Evolutionary conservation across 2,329 filamentous ascomycete genomes (phyloP).

Genomic region (Fusarium decemcellulare): DNA sequence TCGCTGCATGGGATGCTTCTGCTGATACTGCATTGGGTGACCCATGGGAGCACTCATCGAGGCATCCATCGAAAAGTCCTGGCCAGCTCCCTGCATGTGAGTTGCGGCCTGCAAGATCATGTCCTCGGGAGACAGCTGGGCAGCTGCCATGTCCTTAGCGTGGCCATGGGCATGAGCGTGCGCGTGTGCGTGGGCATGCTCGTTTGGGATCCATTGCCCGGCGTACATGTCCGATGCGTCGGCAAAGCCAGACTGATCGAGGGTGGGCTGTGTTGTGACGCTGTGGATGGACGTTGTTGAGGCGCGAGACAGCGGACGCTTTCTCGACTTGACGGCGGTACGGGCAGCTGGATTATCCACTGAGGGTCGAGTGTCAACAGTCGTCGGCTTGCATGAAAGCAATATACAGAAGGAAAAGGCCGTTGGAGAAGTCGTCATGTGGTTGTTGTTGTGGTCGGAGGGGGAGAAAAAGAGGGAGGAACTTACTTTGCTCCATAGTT

Average conservation of each 20-base stretch:
- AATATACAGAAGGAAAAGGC: neutral
- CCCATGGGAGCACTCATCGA: slow-evolving; percentile 60
- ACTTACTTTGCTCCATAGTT: slow-evolving; percentile 56
- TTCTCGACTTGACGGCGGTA: slow-evolving; percentile 58
- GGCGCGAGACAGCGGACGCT: slow-evolving; percentile 67
- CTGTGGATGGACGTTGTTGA: slow-evolving; percentile 72
- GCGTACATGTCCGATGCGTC: slow-evolving; percentile 62
- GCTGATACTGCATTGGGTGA: slow-evolving; percentile 60
- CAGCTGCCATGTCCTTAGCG: slow-evolving; percentile 59
- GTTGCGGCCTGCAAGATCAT: slow-evolving; percentile 71
- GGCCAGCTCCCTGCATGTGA: slow-evolving; percentile 66
- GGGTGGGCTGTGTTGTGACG: slow-evolving; percentile 64
- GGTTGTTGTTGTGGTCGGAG: slow-evolving; percentile 25
- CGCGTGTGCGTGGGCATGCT: slow-evolving; percentile 40
- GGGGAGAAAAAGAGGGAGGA: slow-evolving; percentile 33
- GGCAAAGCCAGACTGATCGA: slow-evolving; percentile 63
- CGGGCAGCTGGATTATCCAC: slow-evolving; percentile 50
- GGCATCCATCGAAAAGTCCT: slow-evolving; percentile 66
- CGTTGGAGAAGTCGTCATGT: slow-evolving; percentile 24
- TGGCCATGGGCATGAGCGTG: slow-evolving; percentile 52
- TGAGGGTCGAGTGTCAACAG: slow-evolving; percentile 37
- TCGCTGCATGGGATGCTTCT: slow-evolving; percentile 56
- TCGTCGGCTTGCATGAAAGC: slow-evolving; percentile 27
- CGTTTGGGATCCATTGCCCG: slow-evolving; percentile 65
- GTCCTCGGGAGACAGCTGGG: slow-evolving; percentile 70